These are phyloP conservation scores for Pugionium cornutum DNA, from an alignment of 345 rosid species.

Conservation along the genomic window DNA sequence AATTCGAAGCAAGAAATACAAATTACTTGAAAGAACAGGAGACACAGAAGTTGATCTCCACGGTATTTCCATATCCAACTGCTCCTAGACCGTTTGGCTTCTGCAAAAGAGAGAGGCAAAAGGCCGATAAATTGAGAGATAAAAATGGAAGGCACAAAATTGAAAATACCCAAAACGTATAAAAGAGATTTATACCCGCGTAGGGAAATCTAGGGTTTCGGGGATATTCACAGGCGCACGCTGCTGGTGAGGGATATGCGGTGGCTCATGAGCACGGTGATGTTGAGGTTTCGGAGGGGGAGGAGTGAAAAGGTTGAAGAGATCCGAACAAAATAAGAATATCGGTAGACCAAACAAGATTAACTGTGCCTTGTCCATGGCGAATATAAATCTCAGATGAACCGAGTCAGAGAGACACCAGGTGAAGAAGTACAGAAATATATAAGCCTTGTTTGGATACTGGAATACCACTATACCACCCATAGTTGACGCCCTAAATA, in stretches of 20 bases:
- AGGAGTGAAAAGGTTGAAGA: constrained; percentile 65
- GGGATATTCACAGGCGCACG: constrained; percentile 30
- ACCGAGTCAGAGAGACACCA: constrained; percentile 7
- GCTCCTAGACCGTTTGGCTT: constrained; percentile 45
- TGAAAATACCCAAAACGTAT: not conserved
- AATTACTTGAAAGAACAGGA: constrained; percentile 79
- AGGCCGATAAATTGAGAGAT: not conserved
- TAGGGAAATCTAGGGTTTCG: constrained; percentile 52
- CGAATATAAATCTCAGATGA: constrained; percentile 24
- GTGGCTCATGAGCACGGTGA: constrained; percentile 39
- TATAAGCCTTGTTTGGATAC: constrained; percentile 26
- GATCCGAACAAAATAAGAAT: constrained; percentile 62
- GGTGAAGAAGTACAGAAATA: not conserved
- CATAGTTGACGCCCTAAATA: not conserved
- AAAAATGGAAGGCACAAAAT: not conserved
- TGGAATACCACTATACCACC: constrained; percentile 6
- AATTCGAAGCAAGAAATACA: not conserved
- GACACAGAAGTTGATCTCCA: constrained; percentile 74
- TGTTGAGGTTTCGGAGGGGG: constrained; percentile 60
- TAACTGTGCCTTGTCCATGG: constrained; percentile 60
- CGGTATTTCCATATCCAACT: constrained; percentile 64
- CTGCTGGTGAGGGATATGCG: constrained; percentile 41
- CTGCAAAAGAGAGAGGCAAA: constrained; percentile 40
- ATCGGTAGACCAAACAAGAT: constrained; percentile 64
- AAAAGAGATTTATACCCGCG: constrained; percentile 42